phyloP scores from a whole-genome alignment of 2,329 filamentous ascomycete genomes.

The Mariannaea sp. region DNA sequence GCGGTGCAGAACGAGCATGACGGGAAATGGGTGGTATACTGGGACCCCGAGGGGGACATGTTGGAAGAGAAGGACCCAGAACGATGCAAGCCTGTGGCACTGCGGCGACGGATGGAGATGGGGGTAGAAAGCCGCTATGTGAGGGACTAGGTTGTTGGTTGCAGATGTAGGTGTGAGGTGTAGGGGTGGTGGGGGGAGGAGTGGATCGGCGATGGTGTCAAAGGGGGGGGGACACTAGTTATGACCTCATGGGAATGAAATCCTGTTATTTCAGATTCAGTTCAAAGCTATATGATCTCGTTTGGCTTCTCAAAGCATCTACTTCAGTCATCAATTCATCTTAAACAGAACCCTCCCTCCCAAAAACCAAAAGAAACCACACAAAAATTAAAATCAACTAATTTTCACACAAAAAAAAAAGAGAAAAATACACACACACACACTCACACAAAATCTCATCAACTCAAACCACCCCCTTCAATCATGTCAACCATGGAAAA shows the following conservation, averaged over 20 bases:
- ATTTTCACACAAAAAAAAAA: too few relatives aligned
- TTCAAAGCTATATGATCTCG: conserved; percentile 33
- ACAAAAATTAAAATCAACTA: too few relatives aligned
- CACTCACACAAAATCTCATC: neutral
- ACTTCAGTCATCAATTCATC: too few relatives aligned
- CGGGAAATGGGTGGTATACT: conserved; percentile 49
- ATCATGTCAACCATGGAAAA: conserved; percentile 37
- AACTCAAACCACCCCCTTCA: conserved; percentile 8
- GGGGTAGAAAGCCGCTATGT: conserved; percentile 55
- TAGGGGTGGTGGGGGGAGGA: neutral
- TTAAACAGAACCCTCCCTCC: too few relatives aligned
- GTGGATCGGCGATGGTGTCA: neutral
- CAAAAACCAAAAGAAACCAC: too few relatives aligned
- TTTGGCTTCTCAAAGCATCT: neutral
- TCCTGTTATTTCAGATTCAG: conserved; percentile 35
- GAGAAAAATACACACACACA: neutral
- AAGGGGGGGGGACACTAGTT: neutral
- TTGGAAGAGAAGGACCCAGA: conserved; percentile 34
- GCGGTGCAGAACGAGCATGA: conserved; percentile 45
- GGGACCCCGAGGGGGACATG: conserved; percentile 46
- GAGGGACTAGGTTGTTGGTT: conserved; percentile 35
- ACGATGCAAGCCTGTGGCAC: conserved; percentile 44
- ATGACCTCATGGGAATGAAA: conserved; percentile 41
- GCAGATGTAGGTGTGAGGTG: conserved; percentile 4
- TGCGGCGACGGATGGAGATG: conserved; percentile 47